Evolutionary conservation across 1,284 basidiomycete species (phyloP).

Genomic region (Abortiporus biennis): DNA sequence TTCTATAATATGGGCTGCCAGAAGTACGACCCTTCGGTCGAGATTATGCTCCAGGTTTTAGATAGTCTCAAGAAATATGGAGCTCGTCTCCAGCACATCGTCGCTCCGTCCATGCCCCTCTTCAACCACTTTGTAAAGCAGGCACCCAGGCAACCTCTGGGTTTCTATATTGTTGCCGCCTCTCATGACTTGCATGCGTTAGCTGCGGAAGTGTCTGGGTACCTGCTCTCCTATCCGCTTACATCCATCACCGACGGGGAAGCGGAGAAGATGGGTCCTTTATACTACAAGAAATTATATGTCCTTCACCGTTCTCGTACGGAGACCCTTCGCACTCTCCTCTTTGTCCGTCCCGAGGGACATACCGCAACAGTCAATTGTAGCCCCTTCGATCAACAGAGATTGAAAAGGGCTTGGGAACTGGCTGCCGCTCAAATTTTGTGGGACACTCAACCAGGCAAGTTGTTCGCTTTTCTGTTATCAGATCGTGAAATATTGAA

Average conservation of each 20-base stretch:
- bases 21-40: slow-evolving; percentile 24
- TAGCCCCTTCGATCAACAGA: slow-evolving; percentile 22
- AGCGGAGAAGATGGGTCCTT: slow-evolving; percentile 28
- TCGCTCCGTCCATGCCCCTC: slow-evolving; percentile 18
- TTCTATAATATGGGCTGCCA: slow-evolving; percentile 26
- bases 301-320: slow-evolving; percentile 32
- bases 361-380: slow-evolving; percentile 25
- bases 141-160: slow-evolving; percentile 21
- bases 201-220: slow-evolving; percentile 28
- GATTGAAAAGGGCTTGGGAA: slow-evolving; percentile 29
- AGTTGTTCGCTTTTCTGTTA: too few species aligned
- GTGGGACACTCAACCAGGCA: slow-evolving; percentile 31
- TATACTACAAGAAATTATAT: slow-evolving; percentile 35
- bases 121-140: slow-evolving; percentile 23
- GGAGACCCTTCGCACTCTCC: slow-evolving; percentile 28
- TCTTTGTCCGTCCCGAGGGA: slow-evolving; percentile 26
- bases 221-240: slow-evolving; percentile 29
- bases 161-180: slow-evolving; percentile 32
- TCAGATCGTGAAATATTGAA: too few species aligned
- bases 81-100: slow-evolving; percentile 14
- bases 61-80: slow-evolving; percentile 25
- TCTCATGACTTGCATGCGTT: slow-evolving; percentile 26
- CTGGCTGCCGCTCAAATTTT: slow-evolving; percentile 28
- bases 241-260: slow-evolving; percentile 27
- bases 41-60: slow-evolving; percentile 21